phyloP scores from a whole-genome alignment of 2,329 filamentous ascomycete species.

The Aspergillus sp. region DNA sequence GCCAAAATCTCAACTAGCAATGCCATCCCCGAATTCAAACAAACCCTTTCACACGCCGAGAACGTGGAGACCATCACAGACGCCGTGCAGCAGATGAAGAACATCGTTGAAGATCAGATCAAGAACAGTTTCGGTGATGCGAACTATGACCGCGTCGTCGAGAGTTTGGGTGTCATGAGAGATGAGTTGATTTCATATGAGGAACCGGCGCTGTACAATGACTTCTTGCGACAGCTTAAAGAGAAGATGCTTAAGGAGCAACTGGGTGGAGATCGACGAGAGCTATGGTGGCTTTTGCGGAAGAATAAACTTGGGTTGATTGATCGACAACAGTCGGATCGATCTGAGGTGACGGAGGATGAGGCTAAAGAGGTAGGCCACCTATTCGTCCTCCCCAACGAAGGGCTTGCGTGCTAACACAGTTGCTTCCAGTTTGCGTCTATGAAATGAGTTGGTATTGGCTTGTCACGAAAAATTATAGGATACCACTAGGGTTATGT shows the following conservation, averaged over 20 bases:
- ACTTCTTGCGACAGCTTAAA: slow-evolving; percentile 64
- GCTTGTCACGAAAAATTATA: too few relatives aligned
- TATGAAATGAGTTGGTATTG: slow-evolving; percentile 6
- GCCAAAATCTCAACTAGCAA: slow-evolving; percentile 58
- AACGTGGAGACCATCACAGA: slow-evolving; percentile 56
- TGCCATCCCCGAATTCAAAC: slow-evolving; percentile 84
- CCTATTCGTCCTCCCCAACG: neutral
- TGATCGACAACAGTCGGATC: slow-evolving; percentile 52
- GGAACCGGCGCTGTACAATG: slow-evolving; percentile 68
- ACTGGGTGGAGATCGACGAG: slow-evolving; percentile 66
- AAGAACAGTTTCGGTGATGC: slow-evolving; percentile 65
- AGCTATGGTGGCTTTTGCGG: slow-evolving; percentile 73
- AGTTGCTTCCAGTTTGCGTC: slow-evolving; percentile 7
- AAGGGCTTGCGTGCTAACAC: neutral
- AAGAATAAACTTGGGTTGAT: slow-evolving; percentile 64
- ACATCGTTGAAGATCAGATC: slow-evolving; percentile 61
- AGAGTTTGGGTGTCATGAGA: slow-evolving; percentile 69
- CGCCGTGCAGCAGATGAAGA: slow-evolving; percentile 65
- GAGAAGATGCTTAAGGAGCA: slow-evolving; percentile 58
- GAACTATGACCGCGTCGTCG: slow-evolving; percentile 65
- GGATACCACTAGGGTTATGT: too few relatives aligned
- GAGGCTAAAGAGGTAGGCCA: slow-evolving; percentile 54
- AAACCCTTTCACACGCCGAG: slow-evolving; percentile 56
- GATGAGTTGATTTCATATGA: slow-evolving; percentile 69
- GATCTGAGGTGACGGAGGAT: slow-evolving; percentile 58